A percentile compares a stretch with the other conserved stretches of the same genome.
phyloP scores from a whole-genome alignment of 139 green algal species.

The Coccomyxa sp. region DNA sequence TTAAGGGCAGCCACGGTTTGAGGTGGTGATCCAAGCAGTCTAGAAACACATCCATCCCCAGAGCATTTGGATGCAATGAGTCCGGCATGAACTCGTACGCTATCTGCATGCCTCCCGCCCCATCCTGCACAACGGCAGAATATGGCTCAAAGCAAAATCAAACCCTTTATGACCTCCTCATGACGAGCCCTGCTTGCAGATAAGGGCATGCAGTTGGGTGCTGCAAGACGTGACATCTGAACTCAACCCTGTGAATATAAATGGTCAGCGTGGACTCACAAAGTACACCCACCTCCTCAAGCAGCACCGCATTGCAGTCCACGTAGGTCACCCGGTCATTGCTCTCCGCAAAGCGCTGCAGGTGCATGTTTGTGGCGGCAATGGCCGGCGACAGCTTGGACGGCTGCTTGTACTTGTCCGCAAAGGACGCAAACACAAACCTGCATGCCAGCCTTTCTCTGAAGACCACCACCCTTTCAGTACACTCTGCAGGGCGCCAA shows the following conservation, averaged over 20 bases:
- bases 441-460: neutral
- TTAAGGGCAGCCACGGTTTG: neutral
- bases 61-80: slow-evolving; percentile 5
- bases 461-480: neutral
- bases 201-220: neutral
- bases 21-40: neutral
- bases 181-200: neutral
- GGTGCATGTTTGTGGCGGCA: neutral
- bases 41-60: neutral
- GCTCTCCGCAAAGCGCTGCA: neutral
- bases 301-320: slow-evolving; percentile 2
- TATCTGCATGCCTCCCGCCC: neutral
- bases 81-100: slow-evolving; percentile 7
- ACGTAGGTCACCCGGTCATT: neutral
- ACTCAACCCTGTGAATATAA: neutral
- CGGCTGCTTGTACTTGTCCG: neutral
- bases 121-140: neutral
- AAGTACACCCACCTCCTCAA: neutral
- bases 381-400: neutral
- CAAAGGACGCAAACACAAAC: neutral
- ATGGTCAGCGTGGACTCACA: neutral
- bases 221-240: neutral
- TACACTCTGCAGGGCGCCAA: neutral
- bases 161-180: neutral
- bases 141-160: neutral